phyloP scores from a whole-genome alignment of 345 rosid genomes.

The Stellera chamaejasme region DNA sequence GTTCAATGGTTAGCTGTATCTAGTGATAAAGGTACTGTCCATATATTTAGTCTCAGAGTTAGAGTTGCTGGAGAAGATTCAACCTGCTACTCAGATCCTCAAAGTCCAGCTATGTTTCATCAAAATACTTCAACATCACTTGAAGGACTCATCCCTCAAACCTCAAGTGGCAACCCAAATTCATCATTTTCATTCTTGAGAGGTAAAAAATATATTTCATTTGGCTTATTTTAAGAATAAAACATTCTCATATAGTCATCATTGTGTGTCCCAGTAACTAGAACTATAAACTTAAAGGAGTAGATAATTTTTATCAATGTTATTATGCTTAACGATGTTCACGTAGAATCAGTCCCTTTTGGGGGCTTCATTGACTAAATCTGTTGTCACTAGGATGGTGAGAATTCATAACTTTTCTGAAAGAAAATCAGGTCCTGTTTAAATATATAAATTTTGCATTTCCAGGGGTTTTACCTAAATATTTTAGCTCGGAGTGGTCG shows the following conservation, averaged over 20 bases:
- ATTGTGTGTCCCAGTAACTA: no score
- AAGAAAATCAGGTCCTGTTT: no score
- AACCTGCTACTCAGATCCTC: slow-evolving; percentile 25
- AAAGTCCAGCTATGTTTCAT: slow-evolving; percentile 24
- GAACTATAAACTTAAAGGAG: no score
- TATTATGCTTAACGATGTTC: no score
- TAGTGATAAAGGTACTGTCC: slow-evolving; percentile 86
- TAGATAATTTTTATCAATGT: no score
- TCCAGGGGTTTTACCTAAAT: slow-evolving; percentile 81
- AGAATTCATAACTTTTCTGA: no score
- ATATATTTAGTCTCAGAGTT: slow-evolving; percentile 79
- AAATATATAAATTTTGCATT: slow-evolving; percentile 6
- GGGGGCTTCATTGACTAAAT: neutral
- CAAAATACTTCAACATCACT: slow-evolving; percentile 58
- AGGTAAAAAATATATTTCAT: slow-evolving; percentile 32
- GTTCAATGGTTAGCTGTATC: slow-evolving; percentile 90
- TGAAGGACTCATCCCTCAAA: slow-evolving; percentile 60
- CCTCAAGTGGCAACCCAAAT: slow-evolving; percentile 62
- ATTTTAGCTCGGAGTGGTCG: slow-evolving; percentile 98
- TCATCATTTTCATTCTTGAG: slow-evolving; percentile 84
- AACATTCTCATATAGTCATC: neutral
- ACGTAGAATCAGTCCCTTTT: neutral
- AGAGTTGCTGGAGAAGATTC: slow-evolving; percentile 68
- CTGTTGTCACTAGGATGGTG: neutral
- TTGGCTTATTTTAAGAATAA: neutral